Base-by-base conservation (phyloP, 1,284 basidiomycete genomes). In the Cryptococcus amylolentus region DNA sequence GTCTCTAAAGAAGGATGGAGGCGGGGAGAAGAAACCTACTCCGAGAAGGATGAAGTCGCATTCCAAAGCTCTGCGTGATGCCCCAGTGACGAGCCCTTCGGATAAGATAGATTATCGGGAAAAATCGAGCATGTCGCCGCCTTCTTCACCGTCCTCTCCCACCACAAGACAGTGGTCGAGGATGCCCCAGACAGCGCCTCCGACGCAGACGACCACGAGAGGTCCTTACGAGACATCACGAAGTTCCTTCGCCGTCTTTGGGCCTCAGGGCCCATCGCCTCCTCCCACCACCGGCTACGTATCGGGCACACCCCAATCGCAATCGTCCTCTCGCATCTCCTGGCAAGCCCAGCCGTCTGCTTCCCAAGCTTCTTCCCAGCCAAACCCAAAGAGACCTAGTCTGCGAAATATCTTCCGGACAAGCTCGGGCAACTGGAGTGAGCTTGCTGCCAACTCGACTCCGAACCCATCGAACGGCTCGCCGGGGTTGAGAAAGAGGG, bases 381-480 rank as follows among this genome's bases (percentile, higher is more conserved):
- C 47, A 23, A 59, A n/a, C 6, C 39, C 46, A n/a, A 67, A 67
- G 45, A 57, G 71, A 23, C 70, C 72, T 0, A 67, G 58, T 28
- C 53, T 75, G 20, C 57, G 64, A 23, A 68, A 65, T 47, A 70
- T 75, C 26, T 75, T 75, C 60, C 64, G 71, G 2, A 63, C 65
- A 0, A 59, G 61, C 27, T 73, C 71, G 0, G 73, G 73, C 8
- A 71, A 68, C 54, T 75, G 73, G 73, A 61, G 62, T 18, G 73
- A 72, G 28, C 60, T 75, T 4, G 68, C 70, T 16, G 47, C 45
- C 48, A 26, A 42, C 23, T 52, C 57, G 4, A 49, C 53, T 9
- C 10, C 23, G 10, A 20, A 27, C 12, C 7, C 10, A 23, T 23
- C 20, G 14, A 23, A 49, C 13, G 6, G 6, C 18, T 46, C 42